These are phyloP conservation scores for Fomitopsis pinicola DNA, from an alignment of 1,284 basidiomycete genomes.

Conservation along the genomic window DNA sequence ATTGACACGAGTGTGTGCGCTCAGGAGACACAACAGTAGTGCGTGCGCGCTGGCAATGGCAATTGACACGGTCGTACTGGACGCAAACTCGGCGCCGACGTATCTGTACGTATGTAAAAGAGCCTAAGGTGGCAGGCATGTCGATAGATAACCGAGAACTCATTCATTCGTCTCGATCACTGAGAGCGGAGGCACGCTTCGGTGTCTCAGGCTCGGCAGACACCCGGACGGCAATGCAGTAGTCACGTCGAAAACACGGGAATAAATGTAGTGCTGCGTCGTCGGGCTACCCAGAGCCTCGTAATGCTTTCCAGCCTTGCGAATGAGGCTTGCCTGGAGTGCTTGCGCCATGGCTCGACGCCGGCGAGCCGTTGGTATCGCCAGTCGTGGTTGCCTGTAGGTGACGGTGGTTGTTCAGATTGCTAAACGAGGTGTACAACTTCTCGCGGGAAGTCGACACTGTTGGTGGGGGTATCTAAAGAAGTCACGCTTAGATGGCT, in stretches of 20 bases:
- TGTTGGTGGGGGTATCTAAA: conserved; percentile 42
- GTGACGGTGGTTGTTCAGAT: conserved; percentile 6
- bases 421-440: conserved; percentile 22
- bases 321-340: conserved; percentile 18
- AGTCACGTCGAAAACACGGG: neutral
- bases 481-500: conserved; percentile 1
- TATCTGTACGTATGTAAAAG: neutral
- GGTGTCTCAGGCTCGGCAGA: neutral
- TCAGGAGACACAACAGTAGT: neutral
- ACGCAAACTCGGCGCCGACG: neutral
- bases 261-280: neutral
- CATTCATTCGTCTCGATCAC: neutral
- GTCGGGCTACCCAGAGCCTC: conserved; percentile 4
- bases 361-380: conserved; percentile 11
- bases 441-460: conserved; percentile 15
- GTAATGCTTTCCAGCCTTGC: conserved; percentile 20
- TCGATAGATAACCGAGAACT: neutral
- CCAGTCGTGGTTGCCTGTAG: conserved; percentile 10
- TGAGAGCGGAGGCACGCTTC: neutral
- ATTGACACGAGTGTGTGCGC: neutral
- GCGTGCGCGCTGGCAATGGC: neutral
- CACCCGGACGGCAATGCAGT: neutral
- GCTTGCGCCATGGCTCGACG: conserved; percentile 14
- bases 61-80: neutral
- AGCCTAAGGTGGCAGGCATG: neutral